Percentiles rank a stretch among this genome's conserved stretches.
phyloP scores from a whole-genome alignment of 495 filamentous ascomycete genomes.

The Trichocladium antarcticum region DNA sequence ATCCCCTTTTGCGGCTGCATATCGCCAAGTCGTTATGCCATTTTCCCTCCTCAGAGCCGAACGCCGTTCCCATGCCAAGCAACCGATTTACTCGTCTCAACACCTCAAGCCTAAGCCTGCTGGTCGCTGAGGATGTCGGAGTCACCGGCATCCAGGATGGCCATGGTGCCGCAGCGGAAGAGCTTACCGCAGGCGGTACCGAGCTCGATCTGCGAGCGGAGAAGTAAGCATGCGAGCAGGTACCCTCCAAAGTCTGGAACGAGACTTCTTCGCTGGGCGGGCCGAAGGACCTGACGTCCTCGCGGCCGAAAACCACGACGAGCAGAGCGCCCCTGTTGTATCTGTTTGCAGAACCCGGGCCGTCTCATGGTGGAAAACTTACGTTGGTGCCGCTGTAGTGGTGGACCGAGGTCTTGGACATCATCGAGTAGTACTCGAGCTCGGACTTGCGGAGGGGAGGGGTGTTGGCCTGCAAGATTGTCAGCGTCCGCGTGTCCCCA shows the following conservation, averaged over 20 bases:
- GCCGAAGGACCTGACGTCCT: constrained; percentile 20
- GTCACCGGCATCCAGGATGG: constrained; percentile 93
- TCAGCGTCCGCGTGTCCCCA: neutral
- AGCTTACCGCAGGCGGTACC: constrained; percentile 58
- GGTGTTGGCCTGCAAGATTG: constrained; percentile 77
- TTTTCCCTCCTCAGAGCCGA: constrained; percentile 26
- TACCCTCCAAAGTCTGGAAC: constrained; percentile 74
- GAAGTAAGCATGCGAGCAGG: constrained; percentile 41
- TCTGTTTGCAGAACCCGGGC: constrained; percentile 9
- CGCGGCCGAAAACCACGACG: constrained; percentile 7
- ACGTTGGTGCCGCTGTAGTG: constrained; percentile 98
- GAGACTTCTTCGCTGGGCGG: constrained; percentile 72
- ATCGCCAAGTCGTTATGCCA: constrained; percentile 19
- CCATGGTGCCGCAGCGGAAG: constrained; percentile 79
- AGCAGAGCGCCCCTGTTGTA: neutral
- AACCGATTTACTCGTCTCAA: constrained; percentile 4
- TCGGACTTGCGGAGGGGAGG: constrained; percentile 92
- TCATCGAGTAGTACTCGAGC: constrained; percentile 86
- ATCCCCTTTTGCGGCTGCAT: constrained; percentile 13
- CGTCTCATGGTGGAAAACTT: constrained; percentile 37
- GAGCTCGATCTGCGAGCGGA: constrained; percentile 67
- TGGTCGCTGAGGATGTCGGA: constrained; percentile 81
- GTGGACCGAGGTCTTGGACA: constrained; percentile 86
- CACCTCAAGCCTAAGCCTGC: constrained; percentile 38
- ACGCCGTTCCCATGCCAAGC: constrained; percentile 30